phyloP scores from a whole-genome alignment of 1,139 yeast genomes.

The Saccharomyces hybrid region DNA sequence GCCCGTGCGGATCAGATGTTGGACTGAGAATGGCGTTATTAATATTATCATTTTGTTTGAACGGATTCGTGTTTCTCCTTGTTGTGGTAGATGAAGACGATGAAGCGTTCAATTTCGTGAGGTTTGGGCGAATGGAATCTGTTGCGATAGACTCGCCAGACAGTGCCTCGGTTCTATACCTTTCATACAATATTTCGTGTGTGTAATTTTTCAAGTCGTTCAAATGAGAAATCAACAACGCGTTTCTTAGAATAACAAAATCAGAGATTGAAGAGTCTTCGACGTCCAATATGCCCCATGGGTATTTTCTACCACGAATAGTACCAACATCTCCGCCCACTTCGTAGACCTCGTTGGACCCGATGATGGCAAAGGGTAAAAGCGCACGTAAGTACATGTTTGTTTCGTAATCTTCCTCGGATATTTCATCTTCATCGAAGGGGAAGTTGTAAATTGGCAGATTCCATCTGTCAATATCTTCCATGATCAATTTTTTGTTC shows the following conservation, averaged over 20 bases:
- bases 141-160: slow-evolving; percentile 37
- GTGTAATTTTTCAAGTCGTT: slow-evolving; percentile 91
- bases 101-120: slow-evolving; percentile 6
- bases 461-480: slow-evolving; percentile 67
- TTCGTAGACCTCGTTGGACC: slow-evolving; percentile 58
- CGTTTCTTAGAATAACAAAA: slow-evolving; percentile 73
- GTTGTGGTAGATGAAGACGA: slow-evolving; percentile 8
- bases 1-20: slow-evolving; percentile 9
- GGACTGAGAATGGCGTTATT: not conserved
- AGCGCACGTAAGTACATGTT: slow-evolving; percentile 65
- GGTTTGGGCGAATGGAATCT: not conserved
- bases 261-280: slow-evolving; percentile 81
- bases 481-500: slow-evolving; percentile 57
- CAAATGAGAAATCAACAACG: slow-evolving; percentile 82
- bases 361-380: slow-evolving; percentile 83
- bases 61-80: slow-evolving; percentile 6
- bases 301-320: slow-evolving; percentile 78
- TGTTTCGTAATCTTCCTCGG: slow-evolving; percentile 73
- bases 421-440: slow-evolving; percentile 52
- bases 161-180: slow-evolving; percentile 84
- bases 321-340: slow-evolving; percentile 46
- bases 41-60: slow-evolving; percentile 2
- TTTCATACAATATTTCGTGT: slow-evolving; percentile 84
- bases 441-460: slow-evolving; percentile 84
- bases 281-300: slow-evolving; percentile 90